Evolutionary conservation across 257 asterid species (phyloP).

Genomic region (Solanum sitiens): DNA sequence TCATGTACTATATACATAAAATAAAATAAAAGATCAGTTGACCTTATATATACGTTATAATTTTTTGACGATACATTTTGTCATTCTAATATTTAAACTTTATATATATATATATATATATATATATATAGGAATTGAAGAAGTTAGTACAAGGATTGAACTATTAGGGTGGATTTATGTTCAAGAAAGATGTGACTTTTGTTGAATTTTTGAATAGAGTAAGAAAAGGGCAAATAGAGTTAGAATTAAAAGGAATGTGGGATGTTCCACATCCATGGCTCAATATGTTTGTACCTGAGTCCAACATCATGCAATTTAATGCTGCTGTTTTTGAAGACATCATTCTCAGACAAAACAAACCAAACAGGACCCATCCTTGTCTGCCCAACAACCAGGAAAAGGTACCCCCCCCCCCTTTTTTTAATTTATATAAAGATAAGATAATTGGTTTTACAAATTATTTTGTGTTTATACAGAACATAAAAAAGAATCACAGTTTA

Average conservation of each 20-base stretch:
- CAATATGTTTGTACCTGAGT: slow-evolving; percentile 62
- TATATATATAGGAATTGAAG: slow-evolving; percentile 30
- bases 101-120: no score
- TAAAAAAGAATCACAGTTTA: no score
- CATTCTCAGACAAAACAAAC: slow-evolving; percentile 32
- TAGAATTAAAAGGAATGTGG: slow-evolving; percentile 18
- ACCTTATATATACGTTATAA: neutral
- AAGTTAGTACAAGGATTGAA: slow-evolving; percentile 18
- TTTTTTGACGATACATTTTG: neutral
- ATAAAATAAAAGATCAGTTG: no score
- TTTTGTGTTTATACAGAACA: no score
- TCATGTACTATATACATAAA: no score
- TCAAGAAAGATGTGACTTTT: slow-evolving; percentile 29
- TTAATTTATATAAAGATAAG: no score
- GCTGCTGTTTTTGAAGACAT: slow-evolving; percentile 49
- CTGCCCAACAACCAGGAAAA: no score
- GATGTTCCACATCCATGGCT: slow-evolving; percentile 80
- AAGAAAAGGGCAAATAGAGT: slow-evolving; percentile 27
- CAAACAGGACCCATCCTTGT: slow-evolving; percentile 41
- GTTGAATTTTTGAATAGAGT: slow-evolving; percentile 51
- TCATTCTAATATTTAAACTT: neutral
- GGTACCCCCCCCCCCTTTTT: no score
- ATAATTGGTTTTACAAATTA: no score
- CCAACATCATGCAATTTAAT: slow-evolving; percentile 40
- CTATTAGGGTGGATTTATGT: slow-evolving; percentile 20